Evolutionary conservation across 176 grass and related monocot genomes (phyloP).

Genomic region (Poa annua): DNA sequence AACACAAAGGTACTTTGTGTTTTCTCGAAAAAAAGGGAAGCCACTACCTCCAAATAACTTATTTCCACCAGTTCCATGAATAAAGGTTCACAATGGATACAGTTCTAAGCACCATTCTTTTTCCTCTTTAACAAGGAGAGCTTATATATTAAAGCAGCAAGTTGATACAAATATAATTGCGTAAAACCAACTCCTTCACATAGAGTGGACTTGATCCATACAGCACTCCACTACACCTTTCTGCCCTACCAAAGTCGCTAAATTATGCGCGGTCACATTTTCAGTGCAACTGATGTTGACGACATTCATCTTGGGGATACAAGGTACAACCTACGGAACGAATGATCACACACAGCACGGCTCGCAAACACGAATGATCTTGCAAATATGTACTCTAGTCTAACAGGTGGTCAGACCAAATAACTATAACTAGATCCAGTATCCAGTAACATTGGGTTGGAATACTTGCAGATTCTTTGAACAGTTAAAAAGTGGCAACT

Average conservation of each 20-base stretch:
- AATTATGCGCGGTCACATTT: slow-evolving; percentile 13
- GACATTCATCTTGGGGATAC: not conserved
- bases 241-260: not conserved
- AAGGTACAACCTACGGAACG: not conserved
- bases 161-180: not conserved
- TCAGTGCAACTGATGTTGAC: not conserved
- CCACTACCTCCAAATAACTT: not conserved
- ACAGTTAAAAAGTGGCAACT: not conserved
- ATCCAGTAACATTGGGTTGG: not conserved
- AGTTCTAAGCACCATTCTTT: not conserved
- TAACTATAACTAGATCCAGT: not conserved
- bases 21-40: too few relatives aligned
- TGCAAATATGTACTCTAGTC: not conserved
- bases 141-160: slow-evolving; percentile 6
- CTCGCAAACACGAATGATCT: not conserved
- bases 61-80: not conserved
- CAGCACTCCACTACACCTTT: not conserved
- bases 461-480: not conserved
- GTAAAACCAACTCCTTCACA: not conserved
- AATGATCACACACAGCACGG: not conserved
- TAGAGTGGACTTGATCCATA: slow-evolving; percentile 1
- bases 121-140: not conserved
- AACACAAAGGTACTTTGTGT: too few relatives aligned
- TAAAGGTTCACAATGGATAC: not conserved
- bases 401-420: not conserved